Base-by-base conservation (phyloP, 108 stramenopile genomes). In the Skeletonema costatum region DNA sequence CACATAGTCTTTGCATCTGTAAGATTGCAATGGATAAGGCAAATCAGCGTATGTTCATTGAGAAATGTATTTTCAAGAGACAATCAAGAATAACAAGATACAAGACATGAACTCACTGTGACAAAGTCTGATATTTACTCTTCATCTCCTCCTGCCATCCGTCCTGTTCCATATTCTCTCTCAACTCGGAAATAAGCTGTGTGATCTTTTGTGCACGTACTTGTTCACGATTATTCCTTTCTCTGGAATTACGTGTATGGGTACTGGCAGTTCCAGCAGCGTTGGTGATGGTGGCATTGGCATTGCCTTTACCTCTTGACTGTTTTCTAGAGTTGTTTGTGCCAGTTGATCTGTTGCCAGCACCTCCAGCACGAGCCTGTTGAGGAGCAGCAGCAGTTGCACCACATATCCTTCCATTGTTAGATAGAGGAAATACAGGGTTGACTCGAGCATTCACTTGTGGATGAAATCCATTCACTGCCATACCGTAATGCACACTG, bases 41-140 rank as follows among this genome's bases (percentile, higher is more conserved):
- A 64, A 61, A 31, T 11, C 11, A 25, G 61, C 62, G 14, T 2
- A 25, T 46, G 44, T 46, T 46, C 14, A n/a, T 46, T 39, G 56
- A 75, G 65, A 33, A n/a, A 29, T 14, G 13, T 8, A 16, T 29
- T n/a, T 14, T 42, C 42, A 32, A 68, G 11, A 58, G 41, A 14
- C 12, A 6, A 42, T 32, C 38, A 60, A 71, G 16, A 76, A 4
- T 44, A 36, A 59, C 1, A 35, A 74, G 39, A 2, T 41, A 35
- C 14, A 33, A 21, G 5, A 39, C 32, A 21, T 5, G 71, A 13
- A 90, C 90, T 88, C 83, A 92, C 94, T 88, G 86, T 12, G 89
- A 90, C 64, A 95, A 74, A 29, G 88, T 92, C 59, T 93, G 88
- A 75, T 90, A 91, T 70, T 95, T 95, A 77, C 92, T 93, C 75